phyloP scores from a whole-genome alignment of 1,139 yeast genomes.

The Protomyces inundatus region DNA sequence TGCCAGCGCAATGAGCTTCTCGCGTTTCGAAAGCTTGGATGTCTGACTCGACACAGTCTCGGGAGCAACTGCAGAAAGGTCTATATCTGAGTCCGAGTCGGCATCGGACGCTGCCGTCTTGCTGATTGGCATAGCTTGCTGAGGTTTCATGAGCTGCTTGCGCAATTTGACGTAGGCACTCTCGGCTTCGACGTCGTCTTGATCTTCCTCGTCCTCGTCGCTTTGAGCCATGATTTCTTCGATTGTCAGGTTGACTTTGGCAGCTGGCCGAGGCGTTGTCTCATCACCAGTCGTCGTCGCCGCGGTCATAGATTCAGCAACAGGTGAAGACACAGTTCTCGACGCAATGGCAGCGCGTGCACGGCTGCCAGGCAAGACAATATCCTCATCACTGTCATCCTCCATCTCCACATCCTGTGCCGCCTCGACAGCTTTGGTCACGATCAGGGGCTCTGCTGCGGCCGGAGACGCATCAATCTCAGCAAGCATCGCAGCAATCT shows the following conservation, averaged over 20 bases:
- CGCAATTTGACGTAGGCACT: conserved; percentile 1
- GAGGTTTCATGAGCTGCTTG: neutral
- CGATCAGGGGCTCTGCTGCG: neutral
- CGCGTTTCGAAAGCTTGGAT: neutral
- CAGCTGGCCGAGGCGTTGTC: neutral
- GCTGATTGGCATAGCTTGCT: neutral
- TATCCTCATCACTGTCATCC: conserved; percentile 2
- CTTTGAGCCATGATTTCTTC: conserved; percentile 12
- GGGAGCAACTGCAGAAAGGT: neutral
- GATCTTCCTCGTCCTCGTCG: neutral
- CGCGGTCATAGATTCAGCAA: neutral
- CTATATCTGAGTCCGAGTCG: conserved; percentile 4
- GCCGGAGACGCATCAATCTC: neutral
- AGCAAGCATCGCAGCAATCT: conserved; percentile 5
- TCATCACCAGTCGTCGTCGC: neutral
- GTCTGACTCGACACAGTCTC: neutral
- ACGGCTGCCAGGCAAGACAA: neutral
- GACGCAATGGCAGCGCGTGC: neutral
- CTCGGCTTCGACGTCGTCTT: neutral
- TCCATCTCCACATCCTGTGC: neutral
- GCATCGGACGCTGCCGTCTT: neutral
- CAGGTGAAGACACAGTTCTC: neutral
- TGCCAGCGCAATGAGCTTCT: conserved; percentile 2
- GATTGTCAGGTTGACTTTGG: neutral
- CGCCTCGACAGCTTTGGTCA: neutral